Conservation (phyloP, 495 filamentous ascomycete species). For the Schizothecium vesticola region DNA sequence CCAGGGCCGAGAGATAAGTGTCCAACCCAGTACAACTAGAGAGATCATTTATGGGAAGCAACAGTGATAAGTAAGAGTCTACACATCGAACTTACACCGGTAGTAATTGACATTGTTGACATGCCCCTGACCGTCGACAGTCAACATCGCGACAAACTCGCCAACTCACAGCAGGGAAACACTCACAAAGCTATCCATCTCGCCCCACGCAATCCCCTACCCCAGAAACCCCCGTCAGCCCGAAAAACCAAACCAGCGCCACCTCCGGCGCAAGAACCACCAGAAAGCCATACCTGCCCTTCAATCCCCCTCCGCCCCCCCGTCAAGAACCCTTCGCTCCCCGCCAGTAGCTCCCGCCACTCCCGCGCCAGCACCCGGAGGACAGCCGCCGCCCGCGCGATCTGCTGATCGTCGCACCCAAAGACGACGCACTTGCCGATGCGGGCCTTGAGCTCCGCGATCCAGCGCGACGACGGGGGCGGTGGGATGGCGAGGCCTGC, state of each 20-base stretch:
- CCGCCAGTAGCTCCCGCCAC: constrained; percentile 73
- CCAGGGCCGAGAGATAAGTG: background rate
- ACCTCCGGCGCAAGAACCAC: background rate
- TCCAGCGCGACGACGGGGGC: constrained; percentile 56
- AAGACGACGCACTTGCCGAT: constrained; percentile 83
- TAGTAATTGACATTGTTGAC: constrained; percentile 51
- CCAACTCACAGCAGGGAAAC: background rate
- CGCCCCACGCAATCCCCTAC: constrained; percentile 76
- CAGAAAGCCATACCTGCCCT: constrained; percentile 26
- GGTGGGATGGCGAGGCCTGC: constrained; percentile 15
- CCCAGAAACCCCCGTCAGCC: background rate
- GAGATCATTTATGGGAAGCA: background rate
- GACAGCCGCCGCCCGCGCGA: constrained; percentile 55
- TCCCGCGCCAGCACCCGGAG: constrained; percentile 58
- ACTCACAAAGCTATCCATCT: constrained; percentile 65
- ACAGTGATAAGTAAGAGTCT: background rate
- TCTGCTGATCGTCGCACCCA: constrained; percentile 58
- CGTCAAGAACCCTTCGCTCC: constrained; percentile 77
- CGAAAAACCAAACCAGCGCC: background rate
- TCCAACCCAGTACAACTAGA: background rate
- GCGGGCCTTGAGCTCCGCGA: constrained; percentile 64
- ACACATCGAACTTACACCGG: background rate
- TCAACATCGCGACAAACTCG: background rate
- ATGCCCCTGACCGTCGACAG: constrained; percentile 49
- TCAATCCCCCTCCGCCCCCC: constrained; percentile 60